Base-by-base conservation (phyloP, 352 stramenopile species). In the Globisporangium canariense region DNA sequence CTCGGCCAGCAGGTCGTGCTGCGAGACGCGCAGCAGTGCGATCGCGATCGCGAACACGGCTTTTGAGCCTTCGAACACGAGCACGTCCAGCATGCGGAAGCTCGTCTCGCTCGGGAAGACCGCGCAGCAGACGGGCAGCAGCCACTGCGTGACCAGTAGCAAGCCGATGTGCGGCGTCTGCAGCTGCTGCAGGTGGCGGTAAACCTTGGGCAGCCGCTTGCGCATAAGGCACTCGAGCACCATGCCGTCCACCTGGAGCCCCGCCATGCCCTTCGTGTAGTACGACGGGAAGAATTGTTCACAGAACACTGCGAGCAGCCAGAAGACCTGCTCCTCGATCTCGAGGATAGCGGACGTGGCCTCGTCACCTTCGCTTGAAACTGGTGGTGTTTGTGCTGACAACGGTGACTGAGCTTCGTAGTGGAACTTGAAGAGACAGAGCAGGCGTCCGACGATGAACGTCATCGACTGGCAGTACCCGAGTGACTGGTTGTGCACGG, bases 401-500 rank as follows among this genome's bases (percentile, higher is more conserved):
- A 53, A n/a, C 18, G 43, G 4, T 34, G 20, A 3, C 20, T 58
- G 2, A 14, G 16, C 11, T 2, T 20, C 43, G 18, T 45, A 16
- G 43, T 63, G 50, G 54, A 58, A 53, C 6, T 73, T 70, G 52
- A 77, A 87, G 5, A 91, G 58, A 58, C 82, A 91, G 41, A 97
- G 60, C 38, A 96, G 49, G 16, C 89, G 74, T 0, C 78, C 89
- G 8, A 86, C 86, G 22, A 97, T 79, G 58, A 96, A 97, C 45
- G 90, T 97, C 87, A 97, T 96, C 20, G 81, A 91, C 69, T 97
- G 89, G 53, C 89, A 96, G 66, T 97, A 97, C 14, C 90, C 90
- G 6, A 97, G 71, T 22, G 58, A 60, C 25, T 78, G 64, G 59
- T 97, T 94, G 60, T 91, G 80, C 32, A 94, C 47, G 0, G 89